A percentile compares a stretch with the other conserved stretches of the same genome.
Evolutionary conservation across 805 yeast species (phyloP).

Genomic region (Spathaspora hagerdaliae): DNA sequence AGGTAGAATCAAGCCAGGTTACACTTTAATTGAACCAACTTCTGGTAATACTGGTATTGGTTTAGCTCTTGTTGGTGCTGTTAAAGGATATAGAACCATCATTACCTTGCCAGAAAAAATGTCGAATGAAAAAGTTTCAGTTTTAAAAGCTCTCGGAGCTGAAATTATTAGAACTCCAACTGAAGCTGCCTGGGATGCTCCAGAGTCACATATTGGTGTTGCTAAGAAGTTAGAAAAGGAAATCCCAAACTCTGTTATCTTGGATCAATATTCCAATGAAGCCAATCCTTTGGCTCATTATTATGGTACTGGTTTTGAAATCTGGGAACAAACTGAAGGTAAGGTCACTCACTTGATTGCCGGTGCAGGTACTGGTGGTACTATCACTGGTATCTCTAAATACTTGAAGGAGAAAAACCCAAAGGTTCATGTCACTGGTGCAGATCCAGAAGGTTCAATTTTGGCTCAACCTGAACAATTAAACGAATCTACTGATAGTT

Average conservation of each 20-base stretch:
- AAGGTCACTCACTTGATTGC: slow-evolving; percentile 73
- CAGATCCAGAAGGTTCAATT: slow-evolving; percentile 86
- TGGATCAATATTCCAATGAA: slow-evolving; percentile 76
- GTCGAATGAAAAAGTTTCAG: slow-evolving; percentile 88
- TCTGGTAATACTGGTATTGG: slow-evolving; percentile 93
- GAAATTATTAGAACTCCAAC: slow-evolving; percentile 89
- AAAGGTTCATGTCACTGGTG: slow-evolving; percentile 62
- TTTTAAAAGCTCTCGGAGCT: slow-evolving; percentile 84
- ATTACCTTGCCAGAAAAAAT: slow-evolving; percentile 88
- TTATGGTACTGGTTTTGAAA: slow-evolving; percentile 79
- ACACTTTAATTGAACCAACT: slow-evolving; percentile 83
- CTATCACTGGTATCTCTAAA: slow-evolving; percentile 85
- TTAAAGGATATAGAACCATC: slow-evolving; percentile 80
- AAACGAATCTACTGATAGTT: slow-evolving; percentile 54
- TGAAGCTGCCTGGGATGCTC: slow-evolving; percentile 90
- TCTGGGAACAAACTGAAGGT: slow-evolving; percentile 75
- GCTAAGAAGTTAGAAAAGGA: slow-evolving; percentile 77
- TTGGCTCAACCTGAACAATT: slow-evolving; percentile 74
- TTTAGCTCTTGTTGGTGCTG: slow-evolving; percentile 81
- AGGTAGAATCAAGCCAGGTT: slow-evolving; percentile 80
- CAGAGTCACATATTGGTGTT: slow-evolving; percentile 87
- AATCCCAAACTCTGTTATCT: slow-evolving; percentile 78
- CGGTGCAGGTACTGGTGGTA: slow-evolving; percentile 97
- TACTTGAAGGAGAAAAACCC: slow-evolving; percentile 71
- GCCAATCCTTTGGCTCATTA: slow-evolving; percentile 84